A percentile compares a stretch with the other conserved stretches of the same genome.
These are phyloP conservation scores for Aspergillus alliaceus DNA, from an alignment of 2,329 filamentous ascomycete genomes.

Conservation along the genomic window DNA sequence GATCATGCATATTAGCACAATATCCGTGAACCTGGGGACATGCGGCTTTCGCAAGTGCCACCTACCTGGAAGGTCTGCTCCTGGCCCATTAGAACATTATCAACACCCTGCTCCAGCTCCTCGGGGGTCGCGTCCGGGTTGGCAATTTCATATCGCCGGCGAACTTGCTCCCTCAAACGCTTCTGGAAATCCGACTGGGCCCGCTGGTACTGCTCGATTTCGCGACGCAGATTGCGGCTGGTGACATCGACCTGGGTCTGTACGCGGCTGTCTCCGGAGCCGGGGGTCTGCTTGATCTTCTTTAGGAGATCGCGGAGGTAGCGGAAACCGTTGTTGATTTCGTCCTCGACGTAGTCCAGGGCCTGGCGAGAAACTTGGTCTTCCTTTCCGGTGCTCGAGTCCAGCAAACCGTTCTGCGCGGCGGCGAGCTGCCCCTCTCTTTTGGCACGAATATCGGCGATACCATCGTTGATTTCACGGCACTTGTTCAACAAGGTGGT, in stretches of 20 bases:
- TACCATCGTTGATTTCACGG: conserved; percentile 73
- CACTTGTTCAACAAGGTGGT: conserved; percentile 84
- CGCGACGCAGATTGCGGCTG: conserved; percentile 74
- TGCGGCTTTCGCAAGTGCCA: background rate
- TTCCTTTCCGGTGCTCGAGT: conserved; percentile 69
- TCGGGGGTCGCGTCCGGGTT: conserved; percentile 74
- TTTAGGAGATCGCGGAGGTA: conserved; percentile 76
- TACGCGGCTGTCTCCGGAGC: conserved; percentile 72
- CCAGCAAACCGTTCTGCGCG: conserved; percentile 70
- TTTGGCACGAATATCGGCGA: conserved; percentile 71
- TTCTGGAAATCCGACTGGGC: conserved; percentile 79
- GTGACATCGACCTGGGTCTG: conserved; percentile 77
- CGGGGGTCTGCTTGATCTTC: conserved; percentile 77
- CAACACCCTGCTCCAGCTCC: conserved; percentile 75
- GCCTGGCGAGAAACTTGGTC: conserved; percentile 66
- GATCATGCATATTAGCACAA: background rate
- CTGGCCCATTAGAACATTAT: conserved; percentile 62
- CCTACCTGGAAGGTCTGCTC: conserved; percentile 82
- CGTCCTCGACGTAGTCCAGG: conserved; percentile 70
- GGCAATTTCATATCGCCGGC: conserved; percentile 87
- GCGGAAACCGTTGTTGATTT: conserved; percentile 82
- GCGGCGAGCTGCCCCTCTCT: conserved; percentile 48
- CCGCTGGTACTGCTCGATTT: conserved; percentile 78
- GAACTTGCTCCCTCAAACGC: conserved; percentile 78
- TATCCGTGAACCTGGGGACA: background rate